Conservation (phyloP, 495 filamentous ascomycete genomes). For the Rhizodiscina lignyota region DNA sequence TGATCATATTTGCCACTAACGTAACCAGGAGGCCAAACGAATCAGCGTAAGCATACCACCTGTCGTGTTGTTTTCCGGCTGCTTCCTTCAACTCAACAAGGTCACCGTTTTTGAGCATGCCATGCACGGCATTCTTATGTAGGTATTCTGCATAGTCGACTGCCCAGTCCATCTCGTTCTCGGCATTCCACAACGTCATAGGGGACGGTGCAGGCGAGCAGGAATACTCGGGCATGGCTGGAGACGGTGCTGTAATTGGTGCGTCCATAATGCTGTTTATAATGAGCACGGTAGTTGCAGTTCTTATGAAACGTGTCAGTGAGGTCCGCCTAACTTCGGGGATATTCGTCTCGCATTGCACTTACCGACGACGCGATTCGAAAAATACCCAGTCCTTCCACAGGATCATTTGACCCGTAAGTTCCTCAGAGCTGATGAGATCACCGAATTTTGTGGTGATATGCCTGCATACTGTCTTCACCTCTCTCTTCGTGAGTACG, state of each 20-base stretch:
- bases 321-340: background rate
- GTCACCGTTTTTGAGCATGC: background rate
- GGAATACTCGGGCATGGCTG: background rate
- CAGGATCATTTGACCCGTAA: background rate
- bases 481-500: background rate
- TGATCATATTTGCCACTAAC: background rate
- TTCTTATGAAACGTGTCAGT: background rate
- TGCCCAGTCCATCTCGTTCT: constrained; percentile 1
- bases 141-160: background rate
- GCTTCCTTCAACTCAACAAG: background rate
- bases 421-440: background rate
- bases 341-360: background rate
- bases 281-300: background rate
- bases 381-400: constrained; percentile 1
- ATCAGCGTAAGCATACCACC: background rate
- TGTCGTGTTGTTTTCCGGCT: background rate
- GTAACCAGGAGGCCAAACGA: background rate
- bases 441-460: background rate
- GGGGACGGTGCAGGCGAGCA: constrained; percentile 1
- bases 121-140: background rate
- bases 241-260: background rate
- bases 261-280: background rate
- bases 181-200: background rate
- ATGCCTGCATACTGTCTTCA: background rate
- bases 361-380: background rate